Percentiles rank a stretch among this genome's conserved stretches.
These are phyloP conservation scores for Penicillium crustosum DNA, from an alignment of 2,329 filamentous ascomycete species.

Conservation along the genomic window DNA sequence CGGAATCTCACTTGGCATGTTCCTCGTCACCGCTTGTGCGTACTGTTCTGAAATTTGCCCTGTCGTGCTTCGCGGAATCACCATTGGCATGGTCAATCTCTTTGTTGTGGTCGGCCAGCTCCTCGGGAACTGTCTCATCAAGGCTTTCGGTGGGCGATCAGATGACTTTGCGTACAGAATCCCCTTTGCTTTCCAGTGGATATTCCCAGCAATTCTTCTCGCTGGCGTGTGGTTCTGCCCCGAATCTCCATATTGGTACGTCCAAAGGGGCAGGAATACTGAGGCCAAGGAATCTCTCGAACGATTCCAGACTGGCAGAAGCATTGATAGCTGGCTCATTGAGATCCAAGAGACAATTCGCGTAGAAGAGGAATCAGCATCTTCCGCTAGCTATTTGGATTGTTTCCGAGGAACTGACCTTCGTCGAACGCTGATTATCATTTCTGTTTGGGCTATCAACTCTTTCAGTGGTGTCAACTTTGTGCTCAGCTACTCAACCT, in stretches of 20 bases:
- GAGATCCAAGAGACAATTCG: slow-evolving; percentile 12
- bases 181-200: slow-evolving; percentile 10
- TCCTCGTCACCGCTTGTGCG: slow-evolving; percentile 6
- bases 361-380: slow-evolving; percentile 8
- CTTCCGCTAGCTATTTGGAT: slow-evolving; percentile 2
- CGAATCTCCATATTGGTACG: slow-evolving; percentile 10
- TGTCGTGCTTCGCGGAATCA: slow-evolving; percentile 9
- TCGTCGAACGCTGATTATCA: slow-evolving; percentile 8
- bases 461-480: slow-evolving; percentile 11
- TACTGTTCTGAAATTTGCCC: slow-evolving; percentile 7
- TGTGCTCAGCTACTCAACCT: slow-evolving; percentile 11
- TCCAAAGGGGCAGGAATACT: background rate
- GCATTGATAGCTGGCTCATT: slow-evolving; percentile 4
- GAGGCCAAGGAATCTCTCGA: slow-evolving; percentile 3
- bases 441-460: slow-evolving; percentile 7
- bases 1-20: slow-evolving; percentile 12
- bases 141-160: background rate
- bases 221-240: slow-evolving; percentile 4
- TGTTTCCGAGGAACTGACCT: slow-evolving; percentile 14
- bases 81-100: slow-evolving; percentile 10
- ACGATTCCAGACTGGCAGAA: slow-evolving; percentile 5
- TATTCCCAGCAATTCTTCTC: slow-evolving; percentile 4
- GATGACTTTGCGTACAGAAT: slow-evolving; percentile 8
- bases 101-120: slow-evolving; percentile 9
- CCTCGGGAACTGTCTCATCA: slow-evolving; percentile 6